phyloP scores from a whole-genome alignment of 2,329 filamentous ascomycete genomes.

The Penicillium sp. region DNA sequence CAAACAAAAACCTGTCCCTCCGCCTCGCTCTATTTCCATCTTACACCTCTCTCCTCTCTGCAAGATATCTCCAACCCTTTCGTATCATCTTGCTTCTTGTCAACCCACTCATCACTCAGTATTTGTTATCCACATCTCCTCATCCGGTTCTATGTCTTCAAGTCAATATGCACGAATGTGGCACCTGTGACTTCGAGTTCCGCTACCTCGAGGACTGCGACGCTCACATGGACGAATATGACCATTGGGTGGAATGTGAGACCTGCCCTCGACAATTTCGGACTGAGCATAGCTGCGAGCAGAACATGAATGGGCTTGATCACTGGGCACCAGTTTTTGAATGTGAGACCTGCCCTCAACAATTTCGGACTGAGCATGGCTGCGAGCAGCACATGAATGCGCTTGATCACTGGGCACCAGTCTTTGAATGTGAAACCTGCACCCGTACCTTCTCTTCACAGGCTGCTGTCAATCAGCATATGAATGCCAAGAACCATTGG shows the following conservation, averaged over 20 bases:
- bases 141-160: not conserved
- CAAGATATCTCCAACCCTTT: not conserved
- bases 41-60: not conserved
- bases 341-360: not conserved
- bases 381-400: not conserved
- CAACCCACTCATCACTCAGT: not conserved
- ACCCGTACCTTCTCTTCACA: constrained; percentile 13
- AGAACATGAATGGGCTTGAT: not conserved
- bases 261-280: not conserved
- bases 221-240: not conserved
- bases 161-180: not conserved
- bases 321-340: not conserved
- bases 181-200: not conserved
- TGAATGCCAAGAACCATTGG: constrained; percentile 13
- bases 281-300: not conserved
- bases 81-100: not conserved
- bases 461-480: constrained; percentile 24
- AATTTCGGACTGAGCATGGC: not conserved
- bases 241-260: not conserved
- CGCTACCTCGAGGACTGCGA: not conserved
- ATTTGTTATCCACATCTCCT: not conserved
- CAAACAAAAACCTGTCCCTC: not conserved
- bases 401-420: not conserved
- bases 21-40: not conserved
- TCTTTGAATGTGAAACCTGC: constrained; percentile 25